Conservation (phyloP, 202 grass and related monocot species). For the Eragrostis tef region DNA sequence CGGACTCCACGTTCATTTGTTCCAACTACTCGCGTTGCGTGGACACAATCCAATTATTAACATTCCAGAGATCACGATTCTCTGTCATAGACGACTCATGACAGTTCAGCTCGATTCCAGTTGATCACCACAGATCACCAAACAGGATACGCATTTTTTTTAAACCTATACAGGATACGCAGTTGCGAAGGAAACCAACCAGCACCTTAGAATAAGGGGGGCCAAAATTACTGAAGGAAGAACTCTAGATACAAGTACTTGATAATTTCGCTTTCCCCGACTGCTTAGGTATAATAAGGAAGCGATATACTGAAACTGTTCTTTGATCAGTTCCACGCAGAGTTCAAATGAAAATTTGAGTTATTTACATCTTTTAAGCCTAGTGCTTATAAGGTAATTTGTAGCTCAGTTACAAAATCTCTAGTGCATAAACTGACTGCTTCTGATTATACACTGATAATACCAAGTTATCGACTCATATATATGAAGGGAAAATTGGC, state of each 20-base stretch:
- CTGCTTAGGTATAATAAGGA: background rate
- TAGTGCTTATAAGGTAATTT: constrained; percentile 18
- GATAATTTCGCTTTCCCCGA: background rate
- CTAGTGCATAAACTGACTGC: background rate
- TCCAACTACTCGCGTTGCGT: constrained; percentile 17
- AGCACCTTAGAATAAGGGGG: background rate
- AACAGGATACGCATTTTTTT: background rate
- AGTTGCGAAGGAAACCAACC: background rate
- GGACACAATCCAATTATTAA: background rate
- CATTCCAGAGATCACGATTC: background rate
- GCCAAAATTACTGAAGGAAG: background rate
- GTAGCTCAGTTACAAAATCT: constrained; percentile 24
- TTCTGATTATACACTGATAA: background rate
- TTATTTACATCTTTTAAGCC: constrained; percentile 18
- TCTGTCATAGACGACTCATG: background rate
- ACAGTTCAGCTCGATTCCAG: background rate
- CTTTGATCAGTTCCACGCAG: background rate
- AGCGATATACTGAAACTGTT: background rate
- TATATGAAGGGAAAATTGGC: constrained; percentile 11
- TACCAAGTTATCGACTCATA: constrained; percentile 17
- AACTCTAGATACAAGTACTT: background rate
- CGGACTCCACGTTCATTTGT: constrained; percentile 15
- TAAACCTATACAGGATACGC: background rate
- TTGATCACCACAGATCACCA: background rate
- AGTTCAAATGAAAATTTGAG: constrained; percentile 13